Base-by-base conservation (phyloP, 352 stramenopile genomes). In the Pythium brachiatum region DNA sequence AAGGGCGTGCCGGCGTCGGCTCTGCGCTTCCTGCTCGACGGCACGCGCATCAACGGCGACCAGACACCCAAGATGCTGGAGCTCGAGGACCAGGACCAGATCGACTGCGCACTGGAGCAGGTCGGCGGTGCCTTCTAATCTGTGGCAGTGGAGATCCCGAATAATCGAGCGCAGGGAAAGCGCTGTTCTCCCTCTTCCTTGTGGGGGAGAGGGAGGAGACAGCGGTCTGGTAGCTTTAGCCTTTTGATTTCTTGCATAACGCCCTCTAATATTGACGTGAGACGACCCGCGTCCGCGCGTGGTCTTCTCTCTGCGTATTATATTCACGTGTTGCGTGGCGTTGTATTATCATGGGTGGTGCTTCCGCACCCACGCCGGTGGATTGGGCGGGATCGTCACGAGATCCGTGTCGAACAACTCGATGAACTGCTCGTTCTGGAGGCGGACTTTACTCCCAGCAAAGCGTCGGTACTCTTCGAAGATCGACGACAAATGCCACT, bases 81-180 rank as follows among this genome's bases (percentile, higher is more conserved):
- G 62, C 82, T 99, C 50, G 95, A 99, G 69, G 96, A 99, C 73
- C 95, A 99, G 76, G 96, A 99, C 78, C 94, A 98, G 75, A 99
- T 99, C 70, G 95, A 99, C 79, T 98, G 93, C 64, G 91, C 97
- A 69, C 82, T 99, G 7, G 87, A 96, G 69, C 88, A 96, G 68
- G 83, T 92, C 32, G 88, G 88, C 44, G 88, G 88, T 39, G 57
- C 41, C 36, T 77, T 67, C 55, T 91, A 79, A 78, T 56, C 38
- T 2, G 32, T n/a, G n/a, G n/a, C n/a, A n/a, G n/a, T n/a, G 12
- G 18, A n/a, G 11, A 56, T 48, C 41, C 18, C 18, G 16, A 52
- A 43, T 38, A 38, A n/a, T n/a, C n/a, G 36, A 41, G 23, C 38
- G 31, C 26, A 26, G 34, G n/a, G 36, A 31, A 11, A 25, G 5